phyloP scores from a whole-genome alignment of 2,329 filamentous ascomycete genomes.

The Bipolaris sorokiniana region DNA sequence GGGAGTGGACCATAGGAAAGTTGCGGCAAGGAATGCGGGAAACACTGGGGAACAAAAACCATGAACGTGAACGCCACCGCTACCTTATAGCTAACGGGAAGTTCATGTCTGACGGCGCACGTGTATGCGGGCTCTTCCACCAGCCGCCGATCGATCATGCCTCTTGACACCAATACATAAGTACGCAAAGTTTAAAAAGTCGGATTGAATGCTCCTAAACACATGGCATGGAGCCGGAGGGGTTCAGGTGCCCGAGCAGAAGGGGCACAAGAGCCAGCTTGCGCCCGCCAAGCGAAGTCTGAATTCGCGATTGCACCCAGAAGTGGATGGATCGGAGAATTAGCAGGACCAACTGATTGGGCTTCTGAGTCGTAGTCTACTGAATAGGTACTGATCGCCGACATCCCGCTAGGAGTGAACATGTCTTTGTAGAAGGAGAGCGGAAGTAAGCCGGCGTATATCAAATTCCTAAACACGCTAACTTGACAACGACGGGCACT shows the following conservation, averaged over 20 bases:
- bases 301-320: not conserved
- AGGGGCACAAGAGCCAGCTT: not conserved
- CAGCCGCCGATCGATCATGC: slow-evolving; percentile 1
- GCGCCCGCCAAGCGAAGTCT: not conserved
- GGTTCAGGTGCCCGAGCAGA: not conserved
- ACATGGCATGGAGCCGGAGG: not conserved
- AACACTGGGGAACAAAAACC: not conserved
- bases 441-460: not conserved
- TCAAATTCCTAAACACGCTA: not conserved
- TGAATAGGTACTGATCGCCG: not conserved
- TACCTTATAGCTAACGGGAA: slow-evolving; percentile 2
- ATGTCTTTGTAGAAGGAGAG: not conserved
- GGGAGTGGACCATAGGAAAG: slow-evolving; percentile 4
- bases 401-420: not conserved
- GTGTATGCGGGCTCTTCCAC: slow-evolving; percentile 4
- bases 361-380: not conserved
- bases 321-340: not conserved
- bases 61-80: not conserved
- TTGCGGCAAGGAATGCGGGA: not conserved
- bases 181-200: slow-evolving; percentile 3
- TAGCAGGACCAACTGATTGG: not conserved
- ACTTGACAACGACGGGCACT: not conserved
- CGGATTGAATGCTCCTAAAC: not conserved
- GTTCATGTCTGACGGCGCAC: not conserved
- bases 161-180: not conserved